phyloP scores from a whole-genome alignment of 2,329 filamentous ascomycete genomes.

The Fonsecaea monophora region DNA sequence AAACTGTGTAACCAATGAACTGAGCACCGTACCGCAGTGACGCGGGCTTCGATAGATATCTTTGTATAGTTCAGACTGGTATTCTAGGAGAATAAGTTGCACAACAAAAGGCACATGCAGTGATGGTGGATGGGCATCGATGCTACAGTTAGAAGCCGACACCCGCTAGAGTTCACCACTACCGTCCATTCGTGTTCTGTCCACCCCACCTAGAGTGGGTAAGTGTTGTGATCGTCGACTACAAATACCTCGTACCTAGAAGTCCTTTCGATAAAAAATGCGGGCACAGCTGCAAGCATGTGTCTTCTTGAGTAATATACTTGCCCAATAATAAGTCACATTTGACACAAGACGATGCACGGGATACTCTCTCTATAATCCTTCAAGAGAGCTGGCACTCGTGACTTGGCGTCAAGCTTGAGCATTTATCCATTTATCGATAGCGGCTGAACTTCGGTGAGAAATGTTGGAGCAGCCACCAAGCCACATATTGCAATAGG shows the following conservation, averaged over 20 bases:
- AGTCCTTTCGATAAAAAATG: too few species aligned
- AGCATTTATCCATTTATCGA: slow-evolving; percentile 13
- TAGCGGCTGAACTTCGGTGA: slow-evolving; percentile 14
- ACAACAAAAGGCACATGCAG: neutral
- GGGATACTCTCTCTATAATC: neutral
- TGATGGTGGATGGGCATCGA: neutral
- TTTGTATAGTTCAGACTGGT: neutral
- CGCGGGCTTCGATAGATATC: neutral
- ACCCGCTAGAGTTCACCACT: neutral
- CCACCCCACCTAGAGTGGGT: neutral
- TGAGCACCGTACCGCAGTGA: neutral
- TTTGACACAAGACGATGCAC: neutral
- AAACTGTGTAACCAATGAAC: neutral
- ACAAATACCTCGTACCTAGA: too few species aligned
- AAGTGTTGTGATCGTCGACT: neutral
- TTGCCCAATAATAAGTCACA: neutral
- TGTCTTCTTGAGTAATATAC: neutral
- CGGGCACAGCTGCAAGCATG: too few species aligned
- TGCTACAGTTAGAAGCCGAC: neutral
- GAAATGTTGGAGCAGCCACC: too few species aligned
- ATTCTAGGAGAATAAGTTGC: neutral
- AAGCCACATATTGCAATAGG: too few species aligned
- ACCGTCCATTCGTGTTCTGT: neutral
- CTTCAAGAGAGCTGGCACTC: neutral
- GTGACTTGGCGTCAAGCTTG: neutral